Conservation (phyloP, 1,139 yeast species). For the Suhomyces bokatorum region DNA sequence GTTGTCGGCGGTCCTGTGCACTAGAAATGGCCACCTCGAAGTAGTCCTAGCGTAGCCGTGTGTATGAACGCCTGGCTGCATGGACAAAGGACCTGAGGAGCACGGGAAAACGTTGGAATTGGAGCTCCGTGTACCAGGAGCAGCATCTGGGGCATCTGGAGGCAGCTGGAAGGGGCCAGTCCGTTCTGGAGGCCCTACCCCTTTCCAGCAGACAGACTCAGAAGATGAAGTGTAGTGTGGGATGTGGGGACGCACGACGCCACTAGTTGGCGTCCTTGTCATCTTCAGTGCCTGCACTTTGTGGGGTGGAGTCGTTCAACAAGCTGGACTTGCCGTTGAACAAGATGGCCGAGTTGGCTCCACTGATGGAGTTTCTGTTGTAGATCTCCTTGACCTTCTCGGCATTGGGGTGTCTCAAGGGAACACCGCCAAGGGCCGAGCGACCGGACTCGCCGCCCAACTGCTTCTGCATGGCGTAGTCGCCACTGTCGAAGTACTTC, state of each 20-base stretch:
- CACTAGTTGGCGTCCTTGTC: slow-evolving; percentile 18
- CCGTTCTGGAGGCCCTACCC: no score
- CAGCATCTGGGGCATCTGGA: no score
- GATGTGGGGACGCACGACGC: neutral
- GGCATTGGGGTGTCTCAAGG: slow-evolving; percentile 50
- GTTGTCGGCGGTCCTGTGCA: no score
- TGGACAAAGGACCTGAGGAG: no score
- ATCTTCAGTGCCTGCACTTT: slow-evolving; percentile 19
- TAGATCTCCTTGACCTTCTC: slow-evolving; percentile 51
- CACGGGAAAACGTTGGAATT: no score
- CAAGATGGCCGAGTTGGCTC: slow-evolving; percentile 45
- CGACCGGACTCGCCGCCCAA: slow-evolving; percentile 31
- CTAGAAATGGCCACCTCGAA: no score
- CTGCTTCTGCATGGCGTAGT: slow-evolving; percentile 86
- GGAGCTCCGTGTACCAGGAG: no score
- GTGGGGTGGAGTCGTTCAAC: slow-evolving; percentile 45
- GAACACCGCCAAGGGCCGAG: slow-evolving; percentile 33
- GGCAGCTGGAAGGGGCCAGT: no score
- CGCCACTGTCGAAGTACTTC: slow-evolving; percentile 95
- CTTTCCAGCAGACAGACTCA: no score
- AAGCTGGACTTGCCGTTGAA: slow-evolving; percentile 49
- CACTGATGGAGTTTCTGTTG: slow-evolving; percentile 48
- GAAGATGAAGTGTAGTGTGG: no score
- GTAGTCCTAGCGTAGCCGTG: no score
- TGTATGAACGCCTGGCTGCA: no score